Percentiles rank a stretch among this genome's conserved stretches.
phyloP scores from a whole-genome alignment of 2,329 filamentous ascomycete species.

The Claviceps capensis region DNA sequence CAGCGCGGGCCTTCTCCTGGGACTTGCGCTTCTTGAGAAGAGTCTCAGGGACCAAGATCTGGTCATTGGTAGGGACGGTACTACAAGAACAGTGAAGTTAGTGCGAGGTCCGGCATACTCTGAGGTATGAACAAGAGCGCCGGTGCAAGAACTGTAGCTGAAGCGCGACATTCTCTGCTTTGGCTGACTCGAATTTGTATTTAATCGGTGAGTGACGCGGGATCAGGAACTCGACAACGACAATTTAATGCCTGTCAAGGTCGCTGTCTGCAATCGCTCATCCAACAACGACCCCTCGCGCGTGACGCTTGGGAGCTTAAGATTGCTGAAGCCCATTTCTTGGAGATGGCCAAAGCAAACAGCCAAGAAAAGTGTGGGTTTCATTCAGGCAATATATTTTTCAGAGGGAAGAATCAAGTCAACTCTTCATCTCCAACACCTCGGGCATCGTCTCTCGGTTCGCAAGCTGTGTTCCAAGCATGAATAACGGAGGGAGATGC shows the following conservation, averaged over 20 bases:
- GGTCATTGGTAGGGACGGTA: slow-evolving; percentile 84
- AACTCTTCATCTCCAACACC: slow-evolving; percentile 68
- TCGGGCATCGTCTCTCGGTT: slow-evolving; percentile 46
- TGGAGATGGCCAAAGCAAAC: slow-evolving; percentile 15
- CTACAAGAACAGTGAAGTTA: slow-evolving; percentile 57
- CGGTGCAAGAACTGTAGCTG: slow-evolving; percentile 88
- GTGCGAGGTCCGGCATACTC: slow-evolving; percentile 59
- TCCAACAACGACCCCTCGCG: slow-evolving; percentile 58
- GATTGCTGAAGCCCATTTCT: slow-evolving; percentile 16
- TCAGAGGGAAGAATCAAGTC: slow-evolving; percentile 50
- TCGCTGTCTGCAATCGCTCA: slow-evolving; percentile 34
- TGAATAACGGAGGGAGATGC: slow-evolving; percentile 42
- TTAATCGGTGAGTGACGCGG: slow-evolving; percentile 58
- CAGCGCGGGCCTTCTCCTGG: slow-evolving; percentile 97
- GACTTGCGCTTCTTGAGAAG: slow-evolving; percentile 99
- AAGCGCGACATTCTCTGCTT: slow-evolving; percentile 81
- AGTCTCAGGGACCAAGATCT: slow-evolving; percentile 96
- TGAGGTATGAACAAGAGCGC: slow-evolving; percentile 51
- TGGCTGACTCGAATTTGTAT: slow-evolving; percentile 71
- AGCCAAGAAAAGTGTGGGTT: neutral
- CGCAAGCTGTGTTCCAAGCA: slow-evolving; percentile 31
- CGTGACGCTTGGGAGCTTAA: slow-evolving; percentile 24
- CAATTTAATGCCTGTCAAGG: neutral
- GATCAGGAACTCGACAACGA: slow-evolving; percentile 1
- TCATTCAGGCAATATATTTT: slow-evolving; percentile 49